These are phyloP conservation scores for Solanum medicagineum DNA, from an alignment of 257 asterid species.

Conservation along the genomic window DNA sequence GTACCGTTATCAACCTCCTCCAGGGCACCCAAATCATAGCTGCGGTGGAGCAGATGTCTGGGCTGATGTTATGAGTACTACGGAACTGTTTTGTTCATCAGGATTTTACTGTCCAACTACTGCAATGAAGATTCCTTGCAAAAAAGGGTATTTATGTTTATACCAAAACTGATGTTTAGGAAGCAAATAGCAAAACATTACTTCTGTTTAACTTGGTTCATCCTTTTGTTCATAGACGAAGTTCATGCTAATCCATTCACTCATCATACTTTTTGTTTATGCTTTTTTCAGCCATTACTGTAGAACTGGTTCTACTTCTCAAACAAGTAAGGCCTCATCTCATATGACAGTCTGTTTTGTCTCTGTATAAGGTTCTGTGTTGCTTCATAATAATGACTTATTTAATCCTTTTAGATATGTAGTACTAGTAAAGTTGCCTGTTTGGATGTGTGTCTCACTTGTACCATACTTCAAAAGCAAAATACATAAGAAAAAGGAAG, in stretches of 20 bases:
- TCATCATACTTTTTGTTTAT: neutral
- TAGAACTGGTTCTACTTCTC: constrained; percentile 81
- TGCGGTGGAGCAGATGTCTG: constrained; percentile 96
- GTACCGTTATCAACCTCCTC: constrained; percentile 87
- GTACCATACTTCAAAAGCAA: neutral
- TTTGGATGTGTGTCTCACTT: neutral
- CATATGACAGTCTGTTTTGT: neutral
- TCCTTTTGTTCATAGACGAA: neutral
- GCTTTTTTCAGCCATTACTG: constrained; percentile 61
- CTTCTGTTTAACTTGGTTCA: neutral
- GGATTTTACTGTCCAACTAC: constrained; percentile 90
- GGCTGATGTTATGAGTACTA: constrained; percentile 62
- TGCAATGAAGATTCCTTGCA: constrained; percentile 54
- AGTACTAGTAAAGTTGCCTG: neutral
- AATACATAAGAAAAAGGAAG: neutral
- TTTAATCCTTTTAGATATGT: neutral
- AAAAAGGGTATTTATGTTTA: constrained; percentile 48
- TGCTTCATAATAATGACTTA: neutral
- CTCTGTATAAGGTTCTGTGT: neutral
- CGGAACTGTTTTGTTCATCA: constrained; percentile 69
- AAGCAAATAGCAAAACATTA: neutral
- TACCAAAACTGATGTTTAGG: constrained; percentile 14
- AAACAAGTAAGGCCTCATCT: constrained; percentile 39
- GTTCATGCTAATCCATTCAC: neutral
- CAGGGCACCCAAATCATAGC: constrained; percentile 63